Base-by-base conservation (phyloP, 768 basidiomycete genomes). In the Suillus occidentalis region DNA sequence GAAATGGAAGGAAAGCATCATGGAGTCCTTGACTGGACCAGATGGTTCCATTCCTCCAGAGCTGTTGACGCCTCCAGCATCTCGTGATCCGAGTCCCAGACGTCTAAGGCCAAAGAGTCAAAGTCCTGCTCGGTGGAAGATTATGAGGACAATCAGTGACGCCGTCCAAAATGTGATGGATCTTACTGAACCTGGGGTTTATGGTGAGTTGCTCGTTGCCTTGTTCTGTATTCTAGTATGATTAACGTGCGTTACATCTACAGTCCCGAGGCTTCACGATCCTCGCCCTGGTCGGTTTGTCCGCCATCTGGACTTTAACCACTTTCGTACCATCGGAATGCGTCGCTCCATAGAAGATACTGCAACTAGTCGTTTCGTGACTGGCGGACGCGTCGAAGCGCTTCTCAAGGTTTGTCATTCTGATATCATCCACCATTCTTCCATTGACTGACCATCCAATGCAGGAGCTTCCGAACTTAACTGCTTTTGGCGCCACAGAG, bases 291-390 rank as follows among this genome's bases (percentile, higher is more conserved):
- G 91, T 61, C 85, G 91, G 65, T 91, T 90, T 72, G 89, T 97
- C 42, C 89, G 86, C 45, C 90, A 94, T 75, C 79, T 99, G 16
- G 94, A 94, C 72, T 99, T 99, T 72, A 96, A 94, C 70, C 95
- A 97, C 74, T 99, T 99, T 82, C 88, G 96, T 34, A 97, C 97
- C 31, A 95, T 97, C 63, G 97, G 97, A 0, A 95, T 98, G 88
- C 86, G 94, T 58, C 89, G 97, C 22, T 93, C 92, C 5, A 87
- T 97, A 3, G 94, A 93, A 37, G 95, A 97, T 75, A 91, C 94
- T 47, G 86, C 93, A 16, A 89, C 87, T 62, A 90, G 91, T 69
- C 91, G 95, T 12, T 99, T 97, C 71, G 96, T 99, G 43, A 99
- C 97, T 1, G 90, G 91, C 0, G 90, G 91, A 63, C 86, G 97